Evolutionary conservation across 177 flowering plant genomes (phyloP).

Genomic region (Vitis hybrid): DNA sequence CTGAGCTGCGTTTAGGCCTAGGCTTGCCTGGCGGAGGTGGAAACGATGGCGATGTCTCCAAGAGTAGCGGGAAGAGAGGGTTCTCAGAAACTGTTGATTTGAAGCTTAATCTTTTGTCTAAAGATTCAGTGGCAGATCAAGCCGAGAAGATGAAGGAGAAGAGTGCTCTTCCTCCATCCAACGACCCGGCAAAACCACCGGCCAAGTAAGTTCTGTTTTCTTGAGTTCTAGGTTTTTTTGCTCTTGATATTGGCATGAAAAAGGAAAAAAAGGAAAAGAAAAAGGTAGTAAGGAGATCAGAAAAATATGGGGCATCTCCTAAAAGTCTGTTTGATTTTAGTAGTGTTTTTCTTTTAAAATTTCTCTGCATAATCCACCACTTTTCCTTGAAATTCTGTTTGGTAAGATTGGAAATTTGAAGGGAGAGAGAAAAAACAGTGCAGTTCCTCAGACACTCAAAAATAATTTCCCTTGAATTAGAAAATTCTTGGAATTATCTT

Average conservation of each 20-base stretch:
- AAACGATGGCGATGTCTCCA: conserved; percentile 18
- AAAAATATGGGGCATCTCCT: no score
- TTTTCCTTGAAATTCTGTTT: no score
- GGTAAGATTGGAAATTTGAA: no score
- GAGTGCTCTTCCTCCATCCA: conserved; percentile 10
- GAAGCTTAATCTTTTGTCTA: conserved; percentile 45
- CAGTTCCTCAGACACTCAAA: no score
- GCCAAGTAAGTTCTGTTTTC: conserved; percentile 36
- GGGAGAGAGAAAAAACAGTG: no score
- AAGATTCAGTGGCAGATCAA: conserved; percentile 8
- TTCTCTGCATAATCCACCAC: not conserved
- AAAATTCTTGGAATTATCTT: no score
- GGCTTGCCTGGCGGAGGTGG: conserved; percentile 47
- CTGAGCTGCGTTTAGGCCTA: conserved; percentile 21
- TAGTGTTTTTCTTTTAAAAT: no score
- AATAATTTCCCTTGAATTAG: no score
- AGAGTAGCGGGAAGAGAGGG: conserved; percentile 46
- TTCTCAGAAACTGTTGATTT: conserved; percentile 55
- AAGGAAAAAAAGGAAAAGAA: no score
- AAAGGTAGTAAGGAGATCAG: no score
- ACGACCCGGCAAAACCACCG: conserved; percentile 39
- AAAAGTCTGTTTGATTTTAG: no score
- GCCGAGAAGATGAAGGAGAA: conserved; percentile 9
- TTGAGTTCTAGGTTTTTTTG: not conserved
- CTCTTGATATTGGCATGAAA: not conserved